These are phyloP conservation scores for Globisporangium acanthophoron DNA, from an alignment of 352 stramenopile species.

Conservation along the genomic window DNA sequence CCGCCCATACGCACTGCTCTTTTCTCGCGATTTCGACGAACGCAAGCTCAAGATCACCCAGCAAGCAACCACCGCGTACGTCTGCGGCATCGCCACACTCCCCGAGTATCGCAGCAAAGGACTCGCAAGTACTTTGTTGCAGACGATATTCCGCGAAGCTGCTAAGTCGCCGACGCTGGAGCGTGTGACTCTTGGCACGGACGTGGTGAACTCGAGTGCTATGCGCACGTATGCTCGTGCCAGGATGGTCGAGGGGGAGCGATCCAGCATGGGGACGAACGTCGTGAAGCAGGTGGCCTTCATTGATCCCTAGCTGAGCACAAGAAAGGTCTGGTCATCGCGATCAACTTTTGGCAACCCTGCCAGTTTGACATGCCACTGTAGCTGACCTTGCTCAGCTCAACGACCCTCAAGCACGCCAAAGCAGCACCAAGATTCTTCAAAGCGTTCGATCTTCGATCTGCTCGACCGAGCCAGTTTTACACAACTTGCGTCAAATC, in stretches of 20 bases:
- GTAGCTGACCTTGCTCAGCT: too few relatives aligned
- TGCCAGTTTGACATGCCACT: too few relatives aligned
- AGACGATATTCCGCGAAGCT: not conserved
- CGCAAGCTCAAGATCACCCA: slow-evolving; percentile 1
- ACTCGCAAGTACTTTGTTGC: slow-evolving; percentile 1
- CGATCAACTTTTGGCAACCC: too few relatives aligned
- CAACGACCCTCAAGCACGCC: too few relatives aligned
- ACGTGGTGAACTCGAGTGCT: slow-evolving; percentile 11
- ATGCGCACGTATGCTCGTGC: slow-evolving; percentile 13
- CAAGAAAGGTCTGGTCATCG: too few relatives aligned
- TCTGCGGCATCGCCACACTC: slow-evolving; percentile 7
- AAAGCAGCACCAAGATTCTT: too few relatives aligned
- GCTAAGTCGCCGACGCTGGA: not conserved
- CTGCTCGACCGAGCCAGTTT: too few relatives aligned
- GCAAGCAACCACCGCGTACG: slow-evolving; percentile 5
- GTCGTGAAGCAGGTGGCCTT: not conserved
- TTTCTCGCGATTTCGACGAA: not conserved
- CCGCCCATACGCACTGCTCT: not conserved
- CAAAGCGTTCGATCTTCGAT: too few relatives aligned
- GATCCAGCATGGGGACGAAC: not conserved
- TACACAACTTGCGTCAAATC: too few relatives aligned
- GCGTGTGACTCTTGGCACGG: slow-evolving; percentile 15
- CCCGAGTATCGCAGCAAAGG: slow-evolving; percentile 4
- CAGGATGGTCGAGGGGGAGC: slow-evolving; percentile 15
- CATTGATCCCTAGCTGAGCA: not conserved